Percentiles rank a stretch among this genome's conserved stretches.
Conservation (phyloP, 495 filamentous ascomycete species). For the Penicillium crystallinum region DNA sequence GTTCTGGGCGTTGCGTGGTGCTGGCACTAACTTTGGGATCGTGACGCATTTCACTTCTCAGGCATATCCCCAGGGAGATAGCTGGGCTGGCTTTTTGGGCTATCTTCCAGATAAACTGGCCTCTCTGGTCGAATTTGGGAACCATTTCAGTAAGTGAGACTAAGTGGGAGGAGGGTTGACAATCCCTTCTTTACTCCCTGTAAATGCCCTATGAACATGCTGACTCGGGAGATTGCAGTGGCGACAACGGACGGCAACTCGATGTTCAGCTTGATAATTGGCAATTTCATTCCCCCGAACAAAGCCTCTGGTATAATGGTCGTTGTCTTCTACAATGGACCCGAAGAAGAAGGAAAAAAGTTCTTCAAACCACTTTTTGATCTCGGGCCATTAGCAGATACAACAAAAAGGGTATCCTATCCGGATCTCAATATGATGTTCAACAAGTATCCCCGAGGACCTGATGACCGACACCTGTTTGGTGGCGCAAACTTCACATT, state of each 20-base stretch:
- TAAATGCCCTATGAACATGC: too few species aligned
- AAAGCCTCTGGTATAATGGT: not conserved
- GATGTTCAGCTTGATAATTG: constrained; percentile 1
- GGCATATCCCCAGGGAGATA: constrained; percentile 12
- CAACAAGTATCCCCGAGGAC: constrained; percentile 1
- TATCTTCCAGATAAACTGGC: constrained; percentile 18
- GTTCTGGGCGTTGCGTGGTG: constrained; percentile 41
- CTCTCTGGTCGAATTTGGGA: constrained; percentile 32
- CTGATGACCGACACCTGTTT: not conserved
- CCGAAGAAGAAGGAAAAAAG: constrained; percentile 3
- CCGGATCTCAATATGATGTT: constrained; percentile 3
- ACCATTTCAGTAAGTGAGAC: constrained; percentile 29
- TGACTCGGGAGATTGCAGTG: not conserved
- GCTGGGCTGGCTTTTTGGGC: not conserved
- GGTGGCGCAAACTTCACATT: constrained; percentile 1
- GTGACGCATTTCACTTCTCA: constrained; percentile 36
- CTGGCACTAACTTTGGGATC: constrained; percentile 37
- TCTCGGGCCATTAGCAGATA: not conserved
- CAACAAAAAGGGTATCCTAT: not conserved
- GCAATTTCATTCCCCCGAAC: constrained; percentile 1
- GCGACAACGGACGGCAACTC: not conserved
- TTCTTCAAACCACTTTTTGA: constrained; percentile 1
- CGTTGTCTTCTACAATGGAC: constrained; percentile 1
- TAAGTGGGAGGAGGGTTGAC: constrained; percentile 21
- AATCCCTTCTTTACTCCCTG: too few species aligned